Base-by-base conservation (phyloP, 805 yeast genomes). In the Wickerhamiella musiphila region DNA sequence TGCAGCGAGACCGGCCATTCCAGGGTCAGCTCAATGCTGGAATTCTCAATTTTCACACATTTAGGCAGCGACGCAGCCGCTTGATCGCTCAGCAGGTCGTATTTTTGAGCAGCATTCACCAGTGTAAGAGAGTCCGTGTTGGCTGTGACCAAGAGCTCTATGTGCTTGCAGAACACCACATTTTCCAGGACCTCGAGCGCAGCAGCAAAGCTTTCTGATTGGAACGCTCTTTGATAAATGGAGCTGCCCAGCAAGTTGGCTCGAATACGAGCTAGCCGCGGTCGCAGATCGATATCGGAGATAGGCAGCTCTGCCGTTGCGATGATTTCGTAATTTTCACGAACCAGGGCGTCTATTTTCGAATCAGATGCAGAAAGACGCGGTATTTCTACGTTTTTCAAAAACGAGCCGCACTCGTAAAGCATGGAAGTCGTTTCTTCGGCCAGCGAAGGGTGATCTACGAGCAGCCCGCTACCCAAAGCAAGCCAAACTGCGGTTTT, bases 341-440 rank as follows among this genome's bases (percentile, higher is more conserved):
- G 12, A 3, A 28, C 23, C 19, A 12, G 13, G 17, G 5, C 23
- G 14, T 23, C 23, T 18, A 28, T 17, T 5, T 28, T 9, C 4
- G 8, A 6, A 6, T 14, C n/a, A 3, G 3, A 8, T 4, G 23
- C 23, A n/a, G 14, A 5, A 3, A 24, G 31, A 8, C 25, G 24
- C 11, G 35, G 27, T 4, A 17, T 18, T 5, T 41, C 39, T 18
- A 41, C 30, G 23, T 40, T 34, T 19, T 35, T 16, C 18, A 32
- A 38, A 18, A 17, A 14, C 13, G 6, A 12, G 11, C 29, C 25
- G 22, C 16, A 24, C 16, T 26, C 26, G 14, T 15, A 20, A 19
- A 26, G 9, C 4, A 13, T 14, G 11, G 5, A 4, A 9, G 5
- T 11, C 16, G 23, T 26, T 20, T 19, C 30, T n/a, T 9, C n/a